Evolutionary conservation across 2,329 filamentous ascomycete genomes (phyloP).

Genomic region (Ramularia collo-cygni): DNA sequence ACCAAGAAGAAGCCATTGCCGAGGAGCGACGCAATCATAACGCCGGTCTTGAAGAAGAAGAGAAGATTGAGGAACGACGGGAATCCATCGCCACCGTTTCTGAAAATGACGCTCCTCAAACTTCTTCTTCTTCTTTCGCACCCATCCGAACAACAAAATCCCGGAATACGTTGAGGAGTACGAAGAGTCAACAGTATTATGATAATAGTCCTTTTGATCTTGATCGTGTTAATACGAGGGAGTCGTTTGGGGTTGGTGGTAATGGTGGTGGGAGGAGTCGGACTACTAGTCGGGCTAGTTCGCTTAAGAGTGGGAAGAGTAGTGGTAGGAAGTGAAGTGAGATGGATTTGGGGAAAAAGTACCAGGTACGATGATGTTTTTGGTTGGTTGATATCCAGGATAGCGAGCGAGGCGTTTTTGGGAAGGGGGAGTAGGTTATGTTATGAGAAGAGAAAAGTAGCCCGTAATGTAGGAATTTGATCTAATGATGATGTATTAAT

Average conservation of each 20-base stretch:
- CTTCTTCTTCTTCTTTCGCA: no score
- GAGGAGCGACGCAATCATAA: background rate
- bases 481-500: no score
- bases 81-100: conserved; percentile 6
- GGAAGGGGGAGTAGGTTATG: no score
- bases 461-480: no score
- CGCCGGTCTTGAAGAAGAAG: conserved; percentile 6
- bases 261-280: conserved; percentile 1
- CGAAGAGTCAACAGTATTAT: conserved; percentile 20
- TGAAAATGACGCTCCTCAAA: conserved; percentile 19
- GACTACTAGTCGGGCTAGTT: conserved; percentile 7
- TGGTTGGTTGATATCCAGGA: no score
- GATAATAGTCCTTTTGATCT: conserved; percentile 43
- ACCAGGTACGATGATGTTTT: no score
- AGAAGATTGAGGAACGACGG: conserved; percentile 11
- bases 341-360: no score
- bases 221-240: conserved; percentile 42
- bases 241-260: conserved; percentile 41
- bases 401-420: no score
- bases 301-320: conserved; percentile 1
- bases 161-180: conserved; percentile 4
- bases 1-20: conserved; percentile 9
- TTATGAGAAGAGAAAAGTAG: no score
- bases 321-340: no score
- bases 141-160: conserved; percentile 18